Percentiles rank a stretch among this genome's conserved stretches.
Evolutionary conservation across 1,284 basidiomycete genomes (phyloP).

Genomic region (Ustanciosporium gigantosporum): DNA sequence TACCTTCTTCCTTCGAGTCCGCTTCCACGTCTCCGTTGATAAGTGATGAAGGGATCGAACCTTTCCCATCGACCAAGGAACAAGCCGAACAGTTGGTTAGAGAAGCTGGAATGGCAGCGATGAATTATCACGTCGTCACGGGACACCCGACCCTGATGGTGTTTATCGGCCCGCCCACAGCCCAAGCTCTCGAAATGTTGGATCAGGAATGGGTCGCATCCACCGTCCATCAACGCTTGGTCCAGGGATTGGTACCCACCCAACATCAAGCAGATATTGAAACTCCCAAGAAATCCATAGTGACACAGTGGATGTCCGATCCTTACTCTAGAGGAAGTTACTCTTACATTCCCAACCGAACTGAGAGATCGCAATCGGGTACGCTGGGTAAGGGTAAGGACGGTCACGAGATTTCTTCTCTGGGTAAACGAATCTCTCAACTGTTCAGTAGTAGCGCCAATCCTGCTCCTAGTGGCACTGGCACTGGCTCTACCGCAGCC

Average conservation of each 20-base stretch:
- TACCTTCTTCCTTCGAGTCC: too few species aligned
- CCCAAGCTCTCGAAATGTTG: constrained; percentile 2
- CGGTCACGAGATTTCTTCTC: too few species aligned
- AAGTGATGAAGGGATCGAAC: too few species aligned
- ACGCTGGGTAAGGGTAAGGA: too few species aligned
- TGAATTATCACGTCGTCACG: constrained; percentile 3
- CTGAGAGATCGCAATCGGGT: too few species aligned
- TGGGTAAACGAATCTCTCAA: too few species aligned
- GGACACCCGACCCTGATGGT: neutral
- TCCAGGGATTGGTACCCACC: neutral
- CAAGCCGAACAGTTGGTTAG: neutral
- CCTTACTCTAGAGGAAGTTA: neutral
- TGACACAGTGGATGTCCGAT: constrained; percentile 1
- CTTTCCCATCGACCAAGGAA: too few species aligned
- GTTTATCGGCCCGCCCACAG: constrained; percentile 2
- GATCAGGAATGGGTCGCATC: too few species aligned
- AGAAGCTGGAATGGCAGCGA: neutral
- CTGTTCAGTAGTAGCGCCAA: too few species aligned
- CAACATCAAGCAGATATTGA: neutral
- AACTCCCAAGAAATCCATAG: neutral
- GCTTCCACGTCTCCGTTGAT: too few species aligned
- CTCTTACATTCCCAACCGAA: neutral
- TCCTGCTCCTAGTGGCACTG: too few species aligned
- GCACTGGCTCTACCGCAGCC: neutral
- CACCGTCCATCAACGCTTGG: neutral